Percentiles rank a stretch among this genome's conserved stretches.
These are phyloP conservation scores for Rhododendron vialii DNA, from an alignment of 148 eudicot species.

Conservation along the genomic window DNA sequence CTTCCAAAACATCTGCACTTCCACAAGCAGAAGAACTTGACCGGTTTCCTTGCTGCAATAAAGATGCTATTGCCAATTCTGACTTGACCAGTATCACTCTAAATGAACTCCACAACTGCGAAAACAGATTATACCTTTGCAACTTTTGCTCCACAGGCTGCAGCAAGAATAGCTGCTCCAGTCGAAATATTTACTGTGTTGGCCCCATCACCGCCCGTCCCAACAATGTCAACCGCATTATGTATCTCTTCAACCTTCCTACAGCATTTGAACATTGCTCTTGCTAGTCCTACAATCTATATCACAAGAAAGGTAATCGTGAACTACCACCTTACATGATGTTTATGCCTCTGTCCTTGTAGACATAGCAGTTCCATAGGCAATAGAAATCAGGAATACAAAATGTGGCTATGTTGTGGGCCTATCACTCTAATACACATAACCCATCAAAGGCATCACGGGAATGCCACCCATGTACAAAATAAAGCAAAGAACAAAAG, in stretches of 20 bases:
- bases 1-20: conserved; percentile 77
- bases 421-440: background rate
- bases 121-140: conserved; percentile 53
- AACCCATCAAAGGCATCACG: background rate
- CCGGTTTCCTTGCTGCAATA: conserved; percentile 70
- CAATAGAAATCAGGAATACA: background rate
- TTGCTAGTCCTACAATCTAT: conserved; percentile 71
- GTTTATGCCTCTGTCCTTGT: background rate
- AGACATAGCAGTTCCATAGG: background rate
- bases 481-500: background rate
- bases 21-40: conserved; percentile 90
- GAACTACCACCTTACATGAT: background rate
- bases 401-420: background rate
- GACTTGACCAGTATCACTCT: background rate
- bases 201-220: conserved; percentile 81
- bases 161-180: conserved; percentile 69
- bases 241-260: conserved; percentile 50
- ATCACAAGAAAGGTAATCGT: conserved; percentile 1
- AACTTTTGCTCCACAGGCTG: conserved; percentile 80
- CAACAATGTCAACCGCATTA: conserved; percentile 69
- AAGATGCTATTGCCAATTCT: conserved; percentile 3
- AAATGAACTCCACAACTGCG: background rate
- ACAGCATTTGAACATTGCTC: conserved; percentile 62
- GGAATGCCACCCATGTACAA: background rate
- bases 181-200: conserved; percentile 79